Evolutionary conservation across 495 filamentous ascomycete genomes (phyloP).

Genomic region (Penicillium ucsense): DNA sequence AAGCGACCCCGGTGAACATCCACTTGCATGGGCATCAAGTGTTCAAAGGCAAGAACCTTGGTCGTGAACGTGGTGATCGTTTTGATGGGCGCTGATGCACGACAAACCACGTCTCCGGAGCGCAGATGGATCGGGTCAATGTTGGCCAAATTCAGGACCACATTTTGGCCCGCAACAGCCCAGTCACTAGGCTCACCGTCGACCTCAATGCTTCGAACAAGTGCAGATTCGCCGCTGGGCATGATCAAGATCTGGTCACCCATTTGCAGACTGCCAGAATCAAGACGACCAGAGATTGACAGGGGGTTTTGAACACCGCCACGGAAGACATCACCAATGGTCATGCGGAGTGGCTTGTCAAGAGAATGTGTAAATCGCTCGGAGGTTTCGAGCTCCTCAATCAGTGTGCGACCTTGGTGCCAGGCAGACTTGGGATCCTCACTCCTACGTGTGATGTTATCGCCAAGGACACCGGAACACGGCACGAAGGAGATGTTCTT

Average conservation of each 20-base stretch:
- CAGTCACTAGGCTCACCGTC: slow-evolving; percentile 66
- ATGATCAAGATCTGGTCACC: slow-evolving; percentile 73
- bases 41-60: slow-evolving; percentile 84
- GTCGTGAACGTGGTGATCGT: slow-evolving; percentile 61
- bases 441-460: slow-evolving; percentile 63
- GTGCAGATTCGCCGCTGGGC: slow-evolving; percentile 69
- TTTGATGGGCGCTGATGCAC: slow-evolving; percentile 52
- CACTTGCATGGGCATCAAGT: slow-evolving; percentile 75
- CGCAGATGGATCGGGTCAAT: slow-evolving; percentile 77
- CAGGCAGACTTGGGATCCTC: slow-evolving; percentile 51
- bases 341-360: slow-evolving; percentile 73
- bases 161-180: slow-evolving; percentile 94
- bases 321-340: slow-evolving; percentile 73
- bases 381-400: slow-evolving; percentile 74
- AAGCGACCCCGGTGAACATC: slow-evolving; percentile 81
- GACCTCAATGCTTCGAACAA: slow-evolving; percentile 67
- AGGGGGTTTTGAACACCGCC: slow-evolving; percentile 64
- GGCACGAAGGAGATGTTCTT: slow-evolving; percentile 81
- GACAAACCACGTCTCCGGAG: slow-evolving; percentile 77
- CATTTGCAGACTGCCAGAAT: slow-evolving; percentile 70
- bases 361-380: slow-evolving; percentile 62
- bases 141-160: slow-evolving; percentile 70
- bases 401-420: slow-evolving; percentile 71
- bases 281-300: slow-evolving; percentile 77
- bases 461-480: slow-evolving; percentile 78